Percentiles rank a stretch among this genome's conserved stretches.
These are phyloP conservation scores for Lathyrus sativus DNA, from an alignment of 306 rosid species.

Conservation along the genomic window DNA sequence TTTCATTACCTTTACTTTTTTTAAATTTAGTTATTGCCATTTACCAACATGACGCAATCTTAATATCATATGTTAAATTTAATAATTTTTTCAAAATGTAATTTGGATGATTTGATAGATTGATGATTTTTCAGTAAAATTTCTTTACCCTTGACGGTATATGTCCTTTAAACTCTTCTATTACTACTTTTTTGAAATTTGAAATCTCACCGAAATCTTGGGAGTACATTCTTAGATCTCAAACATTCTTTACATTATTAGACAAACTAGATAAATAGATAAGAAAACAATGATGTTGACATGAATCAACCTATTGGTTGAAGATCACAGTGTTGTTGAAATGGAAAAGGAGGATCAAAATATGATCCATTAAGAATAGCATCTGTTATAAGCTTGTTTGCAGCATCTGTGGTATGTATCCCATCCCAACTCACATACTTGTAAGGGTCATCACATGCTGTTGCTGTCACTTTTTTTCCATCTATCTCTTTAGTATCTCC, in stretches of 20 bases:
- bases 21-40: too few relatives aligned
- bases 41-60: not conserved
- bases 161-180: too few relatives aligned
- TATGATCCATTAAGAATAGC: slow-evolving; percentile 79
- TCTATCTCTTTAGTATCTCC: slow-evolving; percentile 62
- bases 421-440: slow-evolving; percentile 96
- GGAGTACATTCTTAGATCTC: too few relatives aligned
- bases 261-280: not conserved
- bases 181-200: too few relatives aligned
- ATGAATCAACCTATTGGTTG: slow-evolving; percentile 52
- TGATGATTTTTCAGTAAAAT: too few relatives aligned
- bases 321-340: slow-evolving; percentile 59
- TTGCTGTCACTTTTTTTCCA: slow-evolving; percentile 59
- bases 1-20: not conserved
- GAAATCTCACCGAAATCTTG: too few relatives aligned
- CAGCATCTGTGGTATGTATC: slow-evolving; percentile 88
- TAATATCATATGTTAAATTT: too few relatives aligned
- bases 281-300: not conserved
- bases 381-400: slow-evolving; percentile 66
- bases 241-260: not conserved
- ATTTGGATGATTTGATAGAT: too few relatives aligned
- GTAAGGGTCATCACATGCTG: slow-evolving; percentile 70
- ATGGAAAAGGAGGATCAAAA: slow-evolving; percentile 69
- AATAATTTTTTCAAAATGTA: too few relatives aligned
- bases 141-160: too few relatives aligned